phyloP scores from a whole-genome alignment of 768 basidiomycete genomes.

The Trametes meyenii region DNA sequence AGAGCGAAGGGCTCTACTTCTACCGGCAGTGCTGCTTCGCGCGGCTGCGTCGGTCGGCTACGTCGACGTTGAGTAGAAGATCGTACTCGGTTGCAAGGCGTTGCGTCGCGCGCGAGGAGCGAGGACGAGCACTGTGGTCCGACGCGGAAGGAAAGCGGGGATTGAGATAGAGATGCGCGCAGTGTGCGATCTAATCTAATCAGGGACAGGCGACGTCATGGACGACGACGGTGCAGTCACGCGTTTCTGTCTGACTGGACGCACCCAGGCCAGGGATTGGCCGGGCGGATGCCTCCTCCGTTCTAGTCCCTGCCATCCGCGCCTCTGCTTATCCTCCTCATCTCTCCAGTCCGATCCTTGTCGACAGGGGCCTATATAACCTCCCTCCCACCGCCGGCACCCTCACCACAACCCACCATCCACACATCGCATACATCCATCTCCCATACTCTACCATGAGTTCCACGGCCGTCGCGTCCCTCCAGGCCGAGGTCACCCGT shows the following conservation, averaged over 20 bases:
- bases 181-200: constrained; percentile 18
- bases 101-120: not conserved
- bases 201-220: constrained; percentile 1
- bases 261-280: constrained; percentile 11
- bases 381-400: not conserved
- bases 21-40: not conserved
- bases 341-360: not conserved
- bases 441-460: constrained; percentile 6
- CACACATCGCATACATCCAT: constrained; percentile 6
- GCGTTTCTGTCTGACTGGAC: constrained; percentile 9
- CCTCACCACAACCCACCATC: not conserved
- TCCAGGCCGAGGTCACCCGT: constrained; percentile 50
- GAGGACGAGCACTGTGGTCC: not conserved
- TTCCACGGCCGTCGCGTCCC: constrained; percentile 31
- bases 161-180: not conserved
- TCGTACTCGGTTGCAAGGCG: not conserved
- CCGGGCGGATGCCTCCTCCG: constrained; percentile 2
- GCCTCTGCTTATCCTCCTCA: constrained; percentile 7
- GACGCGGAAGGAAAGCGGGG: not conserved
- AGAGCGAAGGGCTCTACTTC: not conserved
- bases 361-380: constrained; percentile 10
- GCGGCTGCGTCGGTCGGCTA: not conserved
- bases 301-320: constrained; percentile 2
- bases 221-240: not conserved
- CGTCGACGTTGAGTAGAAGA: not conserved